phyloP scores from a whole-genome alignment of 768 basidiomycete genomes.

The Auricularia sp. region DNA sequence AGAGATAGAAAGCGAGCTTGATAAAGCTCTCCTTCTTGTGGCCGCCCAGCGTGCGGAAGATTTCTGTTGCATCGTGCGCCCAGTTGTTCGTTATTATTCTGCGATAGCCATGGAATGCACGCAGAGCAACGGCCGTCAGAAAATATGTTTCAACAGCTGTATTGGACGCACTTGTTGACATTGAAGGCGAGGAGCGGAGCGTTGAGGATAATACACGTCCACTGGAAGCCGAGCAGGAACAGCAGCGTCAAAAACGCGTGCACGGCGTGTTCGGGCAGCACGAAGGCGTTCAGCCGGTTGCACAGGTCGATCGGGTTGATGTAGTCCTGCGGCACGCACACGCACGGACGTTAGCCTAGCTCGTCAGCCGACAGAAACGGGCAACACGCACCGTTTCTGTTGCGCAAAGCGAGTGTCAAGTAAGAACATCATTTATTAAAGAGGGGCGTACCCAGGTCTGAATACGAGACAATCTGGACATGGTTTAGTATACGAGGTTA shows the following conservation, averaged over 20 bases:
- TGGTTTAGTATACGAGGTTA: not conserved
- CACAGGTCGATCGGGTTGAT: constrained; percentile 99
- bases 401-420: not conserved
- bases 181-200: constrained; percentile 83
- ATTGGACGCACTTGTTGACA: constrained; percentile 73
- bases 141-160: not conserved
- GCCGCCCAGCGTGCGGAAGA: constrained; percentile 84
- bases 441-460: constrained; percentile 62
- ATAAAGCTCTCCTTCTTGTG: constrained; percentile 97
- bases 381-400: not conserved
- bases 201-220: constrained; percentile 86
- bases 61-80: constrained; percentile 99
- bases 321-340: constrained; percentile 46
- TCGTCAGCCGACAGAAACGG: not conserved
- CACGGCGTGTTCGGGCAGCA: constrained; percentile 90
- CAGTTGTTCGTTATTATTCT: constrained; percentile 90
- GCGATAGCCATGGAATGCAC: constrained; percentile 2
- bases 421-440: not conserved
- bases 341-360: not conserved
- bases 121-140: not conserved
- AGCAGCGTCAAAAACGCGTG: constrained; percentile 85
- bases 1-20: constrained; percentile 87
- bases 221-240: constrained; percentile 94
- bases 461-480: constrained; percentile 97
- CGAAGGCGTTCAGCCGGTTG: constrained; percentile 90